phyloP scores from a whole-genome alignment of 2,329 filamentous ascomycete species.

The Seiridium unicorne region DNA sequence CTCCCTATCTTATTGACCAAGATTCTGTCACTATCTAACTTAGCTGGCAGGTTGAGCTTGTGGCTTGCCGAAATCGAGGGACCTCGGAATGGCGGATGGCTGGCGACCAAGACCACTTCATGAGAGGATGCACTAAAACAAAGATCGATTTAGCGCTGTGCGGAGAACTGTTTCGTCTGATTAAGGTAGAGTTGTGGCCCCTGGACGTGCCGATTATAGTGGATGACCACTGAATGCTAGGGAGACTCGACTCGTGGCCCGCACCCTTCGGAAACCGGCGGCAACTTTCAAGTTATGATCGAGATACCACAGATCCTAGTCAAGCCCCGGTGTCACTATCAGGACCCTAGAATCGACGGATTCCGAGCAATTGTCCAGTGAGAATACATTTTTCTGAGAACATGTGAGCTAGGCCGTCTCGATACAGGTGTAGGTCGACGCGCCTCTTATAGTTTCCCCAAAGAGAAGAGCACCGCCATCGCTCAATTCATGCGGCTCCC shows the following conservation, averaged over 20 bases:
- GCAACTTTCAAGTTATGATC: background rate
- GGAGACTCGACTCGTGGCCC: background rate
- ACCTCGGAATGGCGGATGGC: too few species aligned
- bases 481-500: too few species aligned
- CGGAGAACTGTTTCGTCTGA: background rate
- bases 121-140: background rate
- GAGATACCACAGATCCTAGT: background rate
- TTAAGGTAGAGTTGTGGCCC: background rate
- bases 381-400: background rate
- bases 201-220: background rate
- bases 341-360: background rate
- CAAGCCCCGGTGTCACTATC: background rate
- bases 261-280: background rate
- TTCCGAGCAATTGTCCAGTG: background rate
- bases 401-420: background rate
- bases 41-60: too few species aligned
- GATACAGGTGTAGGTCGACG: background rate
- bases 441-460: too few species aligned
- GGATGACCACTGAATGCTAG: background rate
- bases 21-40: too few species aligned
- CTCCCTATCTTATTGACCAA: too few species aligned
- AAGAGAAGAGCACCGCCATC: too few species aligned
- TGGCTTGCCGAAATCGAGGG: too few species aligned
- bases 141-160: background rate
- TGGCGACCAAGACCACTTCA: too few species aligned